Percentiles rank a stretch among this genome's conserved stretches.
Conservation (phyloP, 2,329 filamentous ascomycete species). For the Cercospora sesami region DNA sequence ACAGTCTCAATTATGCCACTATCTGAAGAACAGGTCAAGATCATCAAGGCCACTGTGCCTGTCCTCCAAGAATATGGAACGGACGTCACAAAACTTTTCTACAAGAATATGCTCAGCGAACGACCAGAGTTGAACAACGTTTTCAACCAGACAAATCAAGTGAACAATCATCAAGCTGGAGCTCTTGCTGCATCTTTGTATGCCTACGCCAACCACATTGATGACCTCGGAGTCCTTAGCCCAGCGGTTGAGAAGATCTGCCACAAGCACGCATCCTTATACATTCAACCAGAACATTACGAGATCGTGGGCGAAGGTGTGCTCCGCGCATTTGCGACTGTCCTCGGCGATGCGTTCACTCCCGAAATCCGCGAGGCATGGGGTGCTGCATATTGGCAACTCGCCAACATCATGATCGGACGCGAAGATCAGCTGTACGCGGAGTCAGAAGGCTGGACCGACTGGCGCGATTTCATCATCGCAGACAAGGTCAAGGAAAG, state of each 20-base stretch:
- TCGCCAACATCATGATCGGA: constrained; percentile 70
- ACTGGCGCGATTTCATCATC: constrained; percentile 68
- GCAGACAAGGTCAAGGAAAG: constrained; percentile 65
- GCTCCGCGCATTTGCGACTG: constrained; percentile 64
- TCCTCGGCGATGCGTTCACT: constrained; percentile 68
- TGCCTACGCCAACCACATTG: constrained; percentile 70
- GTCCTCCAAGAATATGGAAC: constrained; percentile 67
- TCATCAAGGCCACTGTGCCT: constrained; percentile 71
- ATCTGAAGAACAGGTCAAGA: constrained; percentile 61
- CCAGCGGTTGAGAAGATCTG: constrained; percentile 67
- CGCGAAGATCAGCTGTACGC: constrained; percentile 65
- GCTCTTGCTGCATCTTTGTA: constrained; percentile 69
- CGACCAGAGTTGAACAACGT: constrained; percentile 67
- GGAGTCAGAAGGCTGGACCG: constrained; percentile 61
- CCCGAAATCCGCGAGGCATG: constrained; percentile 65
- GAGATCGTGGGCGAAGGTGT: constrained; percentile 69
- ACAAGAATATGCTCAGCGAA: constrained; percentile 65
- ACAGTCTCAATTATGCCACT: constrained; percentile 45
- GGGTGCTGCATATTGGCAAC: constrained; percentile 70
- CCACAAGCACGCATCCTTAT: constrained; percentile 72
- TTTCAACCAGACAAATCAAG: constrained; percentile 72
- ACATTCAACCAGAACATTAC: constrained; percentile 69
- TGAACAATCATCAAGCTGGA: constrained; percentile 65
- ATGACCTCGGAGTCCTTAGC: constrained; percentile 62
- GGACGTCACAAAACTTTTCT: constrained; percentile 70